phyloP scores from a whole-genome alignment of 2,329 filamentous ascomycete genomes.

The Trichoderma gracile region DNA sequence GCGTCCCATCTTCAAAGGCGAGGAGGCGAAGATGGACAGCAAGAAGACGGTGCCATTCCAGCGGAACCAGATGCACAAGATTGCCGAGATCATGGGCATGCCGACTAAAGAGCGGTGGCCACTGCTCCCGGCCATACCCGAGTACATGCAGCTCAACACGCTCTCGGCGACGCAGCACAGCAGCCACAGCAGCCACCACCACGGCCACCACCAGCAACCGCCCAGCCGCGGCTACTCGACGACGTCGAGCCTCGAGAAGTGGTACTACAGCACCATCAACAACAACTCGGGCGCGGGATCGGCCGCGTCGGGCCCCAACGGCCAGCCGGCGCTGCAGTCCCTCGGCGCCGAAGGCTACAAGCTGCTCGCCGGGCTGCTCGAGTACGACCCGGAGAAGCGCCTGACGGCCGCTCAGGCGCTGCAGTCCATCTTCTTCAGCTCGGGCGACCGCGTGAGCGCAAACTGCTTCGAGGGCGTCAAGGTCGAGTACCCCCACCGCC shows the following conservation, averaged over 20 bases:
- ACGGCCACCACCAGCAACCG: constrained; percentile 49
- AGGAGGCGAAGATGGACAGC: constrained; percentile 97
- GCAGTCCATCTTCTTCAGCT: constrained; percentile 85
- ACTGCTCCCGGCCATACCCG: constrained; percentile 78
- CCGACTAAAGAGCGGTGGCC: constrained; percentile 90
- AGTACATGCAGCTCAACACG: constrained; percentile 70
- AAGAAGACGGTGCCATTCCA: constrained; percentile 98
- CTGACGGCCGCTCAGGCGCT: constrained; percentile 85
- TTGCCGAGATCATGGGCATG: constrained; percentile 92
- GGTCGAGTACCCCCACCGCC: constrained; percentile 82
- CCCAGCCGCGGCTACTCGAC: constrained; percentile 36
- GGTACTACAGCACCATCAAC: constrained; percentile 73
- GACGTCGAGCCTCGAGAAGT: constrained; percentile 67
- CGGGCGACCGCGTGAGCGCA: constrained; percentile 68
- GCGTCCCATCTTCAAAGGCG: constrained; percentile 95
- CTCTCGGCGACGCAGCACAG: constrained; percentile 54
- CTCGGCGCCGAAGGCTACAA: constrained; percentile 78
- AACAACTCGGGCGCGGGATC: constrained; percentile 45
- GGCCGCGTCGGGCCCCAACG: constrained; percentile 23
- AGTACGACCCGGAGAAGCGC: constrained; percentile 89
- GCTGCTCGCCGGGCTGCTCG: constrained; percentile 76
- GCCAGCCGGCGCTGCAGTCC: constrained; percentile 50
- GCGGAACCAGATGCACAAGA: constrained; percentile 98
- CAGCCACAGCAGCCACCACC: constrained; percentile 43
- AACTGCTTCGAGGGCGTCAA: constrained; percentile 92